Percentiles rank a stretch among this genome's conserved stretches.
Conservation (phyloP, 2,329 filamentous ascomycete genomes). For the Epichloe sp. region DNA sequence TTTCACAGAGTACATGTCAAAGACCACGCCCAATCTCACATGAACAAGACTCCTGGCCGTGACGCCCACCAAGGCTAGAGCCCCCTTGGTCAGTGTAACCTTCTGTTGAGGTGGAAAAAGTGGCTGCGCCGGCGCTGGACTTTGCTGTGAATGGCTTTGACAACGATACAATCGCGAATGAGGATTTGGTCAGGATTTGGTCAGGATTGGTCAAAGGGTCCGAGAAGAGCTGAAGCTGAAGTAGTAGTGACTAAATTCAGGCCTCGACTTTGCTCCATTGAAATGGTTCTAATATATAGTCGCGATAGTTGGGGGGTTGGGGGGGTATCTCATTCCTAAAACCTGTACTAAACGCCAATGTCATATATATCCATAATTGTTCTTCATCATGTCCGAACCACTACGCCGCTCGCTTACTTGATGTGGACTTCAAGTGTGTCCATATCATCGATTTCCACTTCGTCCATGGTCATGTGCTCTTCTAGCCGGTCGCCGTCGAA, state of each 20-base stretch:
- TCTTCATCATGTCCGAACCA: background rate
- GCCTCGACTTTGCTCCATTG: background rate
- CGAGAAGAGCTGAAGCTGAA: background rate
- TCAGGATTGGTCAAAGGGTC: background rate
- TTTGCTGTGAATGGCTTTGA: background rate
- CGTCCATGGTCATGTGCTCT: slow-evolving; percentile 43
- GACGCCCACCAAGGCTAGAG: no score
- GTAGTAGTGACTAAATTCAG: no score
- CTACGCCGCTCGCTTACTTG: background rate
- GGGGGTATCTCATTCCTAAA: background rate
- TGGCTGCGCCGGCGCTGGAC: background rate
- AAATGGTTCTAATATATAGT: background rate
- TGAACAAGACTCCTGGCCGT: no score
- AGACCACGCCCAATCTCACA: no score
- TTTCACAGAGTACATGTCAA: no score
- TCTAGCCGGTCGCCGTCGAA: slow-evolving; percentile 68
- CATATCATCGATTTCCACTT: slow-evolving; percentile 61
- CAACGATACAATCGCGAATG: background rate
- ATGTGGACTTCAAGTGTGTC: slow-evolving; percentile 65
- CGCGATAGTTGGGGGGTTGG: background rate
- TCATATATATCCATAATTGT: background rate
- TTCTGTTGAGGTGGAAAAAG: background rate
- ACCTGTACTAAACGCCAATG: background rate
- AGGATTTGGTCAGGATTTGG: background rate
- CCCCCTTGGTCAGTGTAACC: no score